Evolutionary conservation across 257 asterid genomes (phyloP).

Genomic region (Prunella vulgaris): DNA sequence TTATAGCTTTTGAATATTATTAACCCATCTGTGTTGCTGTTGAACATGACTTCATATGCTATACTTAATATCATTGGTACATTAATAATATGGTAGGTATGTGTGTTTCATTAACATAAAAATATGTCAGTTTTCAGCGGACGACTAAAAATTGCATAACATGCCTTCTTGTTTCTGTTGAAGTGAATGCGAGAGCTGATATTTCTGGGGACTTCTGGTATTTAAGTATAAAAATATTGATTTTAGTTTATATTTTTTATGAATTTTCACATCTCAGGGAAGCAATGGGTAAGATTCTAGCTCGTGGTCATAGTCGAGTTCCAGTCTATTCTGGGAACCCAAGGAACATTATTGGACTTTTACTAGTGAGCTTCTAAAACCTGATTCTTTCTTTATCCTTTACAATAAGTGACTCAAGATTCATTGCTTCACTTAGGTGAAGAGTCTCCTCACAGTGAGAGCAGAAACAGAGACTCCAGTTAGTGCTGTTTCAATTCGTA

Average conservation of each 20-base stretch:
- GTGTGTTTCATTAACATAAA: not conserved
- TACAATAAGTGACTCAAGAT: not conserved
- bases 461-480: constrained; percentile 93
- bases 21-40: not conserved
- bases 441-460: constrained; percentile 86
- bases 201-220: not conserved
- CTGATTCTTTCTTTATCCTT: not conserved
- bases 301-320: constrained; percentile 96
- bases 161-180: not conserved
- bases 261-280: constrained; percentile 50
- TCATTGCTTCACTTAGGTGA: constrained; percentile 43
- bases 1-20: not conserved
- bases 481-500: constrained; percentile 81
- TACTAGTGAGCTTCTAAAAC: constrained; percentile 48
- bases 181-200: not conserved
- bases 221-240: not conserved
- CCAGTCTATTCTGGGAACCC: constrained; percentile 88
- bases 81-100: not conserved
- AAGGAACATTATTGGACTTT: constrained; percentile 76
- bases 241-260: not conserved
- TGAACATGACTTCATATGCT: constrained; percentile 2
- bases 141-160: not conserved
- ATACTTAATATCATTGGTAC: not conserved
- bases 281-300: constrained; percentile 88
- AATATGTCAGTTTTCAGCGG: not conserved